Base-by-base conservation (phyloP, 768 basidiomycete genomes). In the Leucocoprinus birnbaumii region DNA sequence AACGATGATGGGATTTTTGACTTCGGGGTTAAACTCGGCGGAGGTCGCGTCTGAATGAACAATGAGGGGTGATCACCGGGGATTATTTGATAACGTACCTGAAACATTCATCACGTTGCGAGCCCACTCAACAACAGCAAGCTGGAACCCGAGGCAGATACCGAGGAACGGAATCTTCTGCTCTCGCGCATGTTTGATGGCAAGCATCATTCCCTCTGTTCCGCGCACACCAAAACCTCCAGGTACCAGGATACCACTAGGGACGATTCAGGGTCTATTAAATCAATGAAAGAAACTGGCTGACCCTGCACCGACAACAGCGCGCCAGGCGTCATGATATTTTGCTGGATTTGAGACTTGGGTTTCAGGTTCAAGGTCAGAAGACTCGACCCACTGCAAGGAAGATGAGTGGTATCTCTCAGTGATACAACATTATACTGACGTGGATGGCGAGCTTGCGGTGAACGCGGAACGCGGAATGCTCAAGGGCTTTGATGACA, bases 151-250 rank as follows among this genome's bases (percentile, higher is more conserved):
- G 22, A 98, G 83, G 69, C 96, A 99, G 68, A 99, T 94, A 43
- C 96, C 96, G 37, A 98, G 72, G 81, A 94, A 99, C 0, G 96
- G 97, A 6, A 94, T 74, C 57, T 93, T 92, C 66, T 96, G 90
- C 72, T 98, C 94, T 53, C 96, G 80, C 0, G 96, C 94, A 80
- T 95, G 95, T 70, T 93, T 95, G 69, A 94, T 93, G n/a, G 96
- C 96, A 48, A 94, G 80, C 66, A 98, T 87, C 96, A 99, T 98
- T 38, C 96, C 96, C 71, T 97, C 95, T 0, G 89, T 94, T 19
- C 96, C 96, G 37, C 96, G 90, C 9, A 78, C 73, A 18, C 96
- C 96, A 66, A 99, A 99, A 10, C 96, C 96, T 48, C 96, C 97
- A 1, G 96, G 96, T 13, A 99, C 93, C 52, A 98, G 91, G 64